Percentiles rank a stretch among this genome's conserved stretches.
These are phyloP conservation scores for Pyricularia sp. DNA, from an alignment of 2,329 filamentous ascomycete genomes.

Conservation along the genomic window DNA sequence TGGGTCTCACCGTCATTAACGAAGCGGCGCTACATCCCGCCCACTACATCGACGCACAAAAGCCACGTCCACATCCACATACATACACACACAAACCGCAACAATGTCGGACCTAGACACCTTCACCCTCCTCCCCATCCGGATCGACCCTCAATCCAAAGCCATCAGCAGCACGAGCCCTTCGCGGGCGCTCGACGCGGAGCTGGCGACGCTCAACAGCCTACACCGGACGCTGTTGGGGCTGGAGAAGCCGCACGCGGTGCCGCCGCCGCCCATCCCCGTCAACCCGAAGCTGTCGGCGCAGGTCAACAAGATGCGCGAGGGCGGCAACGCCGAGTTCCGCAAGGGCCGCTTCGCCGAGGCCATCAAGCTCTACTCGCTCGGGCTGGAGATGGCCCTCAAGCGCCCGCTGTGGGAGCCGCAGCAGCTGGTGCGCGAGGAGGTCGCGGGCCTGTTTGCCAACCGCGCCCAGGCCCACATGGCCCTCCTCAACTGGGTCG, in stretches of 20 bases:
- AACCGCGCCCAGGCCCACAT: conserved; percentile 90
- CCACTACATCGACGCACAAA: not conserved
- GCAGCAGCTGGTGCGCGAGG: conserved; percentile 71
- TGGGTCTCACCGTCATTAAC: not conserved
- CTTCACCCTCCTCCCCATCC: conserved; percentile 75
- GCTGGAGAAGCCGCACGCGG: conserved; percentile 50
- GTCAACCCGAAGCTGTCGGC: conserved; percentile 88
- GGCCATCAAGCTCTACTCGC: conserved; percentile 70
- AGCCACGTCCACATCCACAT: not conserved
- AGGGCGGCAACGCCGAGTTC: conserved; percentile 74
- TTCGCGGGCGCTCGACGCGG: conserved; percentile 44
- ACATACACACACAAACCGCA: not conserved
- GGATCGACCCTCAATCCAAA: conserved; percentile 76
- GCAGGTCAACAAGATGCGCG: conserved; percentile 82
- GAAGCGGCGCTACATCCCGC: not conserved
- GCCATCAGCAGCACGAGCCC: conserved; percentile 44
- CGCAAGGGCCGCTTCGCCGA: conserved; percentile 67
- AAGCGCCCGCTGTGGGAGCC: conserved; percentile 83
- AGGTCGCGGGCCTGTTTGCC: conserved; percentile 68
- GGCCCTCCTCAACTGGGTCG: conserved; percentile 71
- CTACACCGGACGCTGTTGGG: conserved; percentile 67
- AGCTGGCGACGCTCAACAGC: conserved; percentile 66
- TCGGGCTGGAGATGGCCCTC: conserved; percentile 86
- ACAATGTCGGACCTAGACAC: conserved; percentile 54
- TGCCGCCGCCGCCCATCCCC: conserved; percentile 79